These are phyloP conservation scores for Pyrenula massariospora DNA, from an alignment of 495 filamentous ascomycete genomes.

Conservation along the genomic window DNA sequence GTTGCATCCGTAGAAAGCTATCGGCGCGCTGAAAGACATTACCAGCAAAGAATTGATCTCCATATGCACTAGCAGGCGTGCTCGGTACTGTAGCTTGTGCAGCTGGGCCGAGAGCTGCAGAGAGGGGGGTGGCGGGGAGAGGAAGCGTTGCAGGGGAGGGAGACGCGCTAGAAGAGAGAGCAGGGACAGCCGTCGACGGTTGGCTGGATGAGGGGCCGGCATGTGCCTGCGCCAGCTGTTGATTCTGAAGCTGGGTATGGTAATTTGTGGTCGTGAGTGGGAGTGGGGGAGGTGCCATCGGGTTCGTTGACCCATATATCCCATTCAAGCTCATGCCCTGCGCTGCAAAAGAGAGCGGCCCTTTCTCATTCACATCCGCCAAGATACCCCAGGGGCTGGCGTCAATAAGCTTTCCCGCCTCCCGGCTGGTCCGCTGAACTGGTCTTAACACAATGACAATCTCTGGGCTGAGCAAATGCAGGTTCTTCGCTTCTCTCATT, in stretches of 20 bases:
- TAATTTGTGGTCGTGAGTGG: slow-evolving; percentile 8
- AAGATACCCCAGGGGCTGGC: slow-evolving; percentile 63
- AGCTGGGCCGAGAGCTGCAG: slow-evolving; percentile 76
- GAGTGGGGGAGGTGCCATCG: neutral
- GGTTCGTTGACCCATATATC: neutral
- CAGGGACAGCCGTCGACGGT: slow-evolving; percentile 8
- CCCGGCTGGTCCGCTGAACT: slow-evolving; percentile 63
- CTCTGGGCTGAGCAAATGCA: slow-evolving; percentile 54
- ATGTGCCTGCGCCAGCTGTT: slow-evolving; percentile 21
- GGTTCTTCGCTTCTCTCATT: slow-evolving; percentile 54
- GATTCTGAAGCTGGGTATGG: slow-evolving; percentile 22
- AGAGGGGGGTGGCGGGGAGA: slow-evolving; percentile 59
- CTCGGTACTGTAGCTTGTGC: slow-evolving; percentile 81
- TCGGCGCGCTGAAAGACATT: slow-evolving; percentile 70
- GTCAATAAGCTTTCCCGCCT: slow-evolving; percentile 61
- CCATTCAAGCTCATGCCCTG: neutral
- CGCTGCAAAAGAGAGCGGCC: neutral
- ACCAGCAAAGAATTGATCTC: slow-evolving; percentile 51
- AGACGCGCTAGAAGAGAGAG: slow-evolving; percentile 16
- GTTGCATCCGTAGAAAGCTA: slow-evolving; percentile 47
- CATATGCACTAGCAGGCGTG: slow-evolving; percentile 59
- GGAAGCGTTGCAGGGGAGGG: slow-evolving; percentile 24
- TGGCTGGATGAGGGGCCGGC: slow-evolving; percentile 18
- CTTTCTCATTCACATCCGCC: slow-evolving; percentile 19
- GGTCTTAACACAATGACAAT: slow-evolving; percentile 61